Base-by-base conservation (phyloP, 1,284 basidiomycete genomes). In the Vanrija humicola region DNA sequence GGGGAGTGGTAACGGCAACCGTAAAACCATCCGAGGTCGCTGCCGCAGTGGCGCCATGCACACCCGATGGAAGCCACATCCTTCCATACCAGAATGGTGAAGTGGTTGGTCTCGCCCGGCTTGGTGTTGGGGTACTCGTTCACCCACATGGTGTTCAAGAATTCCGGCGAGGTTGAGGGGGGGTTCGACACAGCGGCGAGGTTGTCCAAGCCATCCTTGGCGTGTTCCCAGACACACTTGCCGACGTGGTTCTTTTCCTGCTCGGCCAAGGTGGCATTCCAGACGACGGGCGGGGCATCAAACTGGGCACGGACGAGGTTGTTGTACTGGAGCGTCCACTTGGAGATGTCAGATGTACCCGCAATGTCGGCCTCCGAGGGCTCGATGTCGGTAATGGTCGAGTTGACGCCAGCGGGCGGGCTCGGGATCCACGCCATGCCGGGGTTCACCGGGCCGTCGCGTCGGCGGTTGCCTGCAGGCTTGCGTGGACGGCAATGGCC, bases 31-130 rank as follows among this genome's bases (percentile, higher is more conserved):
- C 2, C 34, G 12, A 5, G 14, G 9, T n/a, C n/a, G n/a, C 9
- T 8, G 1, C 10, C 34, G 14, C 34, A 34, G 12, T 34, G 9
- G 12, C 5, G 14, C 34, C 34, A 62, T 43, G 34, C 70, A 50
- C 73, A 75, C 15, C 74, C 74, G 26, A 75, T 40, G 47, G 67
- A 34, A 34, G 63, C 66, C 14, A 64, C 66, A 12, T 28, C 56
- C 58, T 74, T 72, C 74, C 74, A 75, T 28, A 73, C 70, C 56
- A 74, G 65, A 50, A 61, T 55, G 15, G 73, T 74, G 61, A 72
- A 75, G 55, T 75, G 73, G 12, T 55, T 57, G 25, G 67, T 68
- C 46, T 63, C 62, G 54, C 60, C 56, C 59, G 67, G 71, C 25
- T 52, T 15, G 50, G 48, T 53, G 16, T 29, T 6, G 34, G 34